A percentile compares a stretch with the other conserved stretches of the same genome.
phyloP scores from a whole-genome alignment of 2,329 filamentous ascomycete genomes.

The Colletotrichum sp. region DNA sequence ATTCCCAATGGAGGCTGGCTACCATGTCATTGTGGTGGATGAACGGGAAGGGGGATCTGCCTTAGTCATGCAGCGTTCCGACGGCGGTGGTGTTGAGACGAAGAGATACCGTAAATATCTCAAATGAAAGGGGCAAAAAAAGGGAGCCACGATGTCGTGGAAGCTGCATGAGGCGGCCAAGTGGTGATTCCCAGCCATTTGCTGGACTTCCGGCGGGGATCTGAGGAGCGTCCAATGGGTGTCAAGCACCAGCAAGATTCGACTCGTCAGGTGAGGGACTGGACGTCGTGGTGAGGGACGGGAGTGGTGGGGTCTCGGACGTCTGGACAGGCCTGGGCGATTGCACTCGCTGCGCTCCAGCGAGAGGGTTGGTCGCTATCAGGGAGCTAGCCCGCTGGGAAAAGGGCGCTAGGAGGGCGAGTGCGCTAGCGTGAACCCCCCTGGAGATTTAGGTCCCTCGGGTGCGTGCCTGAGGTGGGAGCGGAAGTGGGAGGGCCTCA shows the following conservation, averaged over 20 bases:
- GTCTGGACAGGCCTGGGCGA: background rate
- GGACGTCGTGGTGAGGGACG: background rate
- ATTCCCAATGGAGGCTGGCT: background rate
- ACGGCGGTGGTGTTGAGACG: background rate
- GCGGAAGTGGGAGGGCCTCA: background rate
- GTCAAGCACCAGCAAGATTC: background rate
- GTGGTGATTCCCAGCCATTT: background rate
- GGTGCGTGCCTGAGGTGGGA: background rate
- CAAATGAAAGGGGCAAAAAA: background rate
- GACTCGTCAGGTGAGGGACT: background rate
- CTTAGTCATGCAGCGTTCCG: background rate
- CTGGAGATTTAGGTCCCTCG: background rate
- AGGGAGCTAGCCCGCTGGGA: background rate
- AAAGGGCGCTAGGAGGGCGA: background rate
- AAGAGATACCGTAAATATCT: background rate
- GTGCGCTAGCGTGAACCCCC: conserved; percentile 14
- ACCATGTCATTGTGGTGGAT: background rate
- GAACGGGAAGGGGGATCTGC: background rate
- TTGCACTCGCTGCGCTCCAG: background rate
- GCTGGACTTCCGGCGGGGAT: background rate
- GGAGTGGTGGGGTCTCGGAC: background rate
- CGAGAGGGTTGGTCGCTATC: background rate
- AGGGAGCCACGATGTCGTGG: background rate
- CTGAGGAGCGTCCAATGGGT: background rate
- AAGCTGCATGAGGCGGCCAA: background rate